Percentiles rank a stretch among this genome's conserved stretches.
Evolutionary conservation across 2,329 filamentous ascomycete species (phyloP).

Genomic region (Apiospora malaysiana): DNA sequence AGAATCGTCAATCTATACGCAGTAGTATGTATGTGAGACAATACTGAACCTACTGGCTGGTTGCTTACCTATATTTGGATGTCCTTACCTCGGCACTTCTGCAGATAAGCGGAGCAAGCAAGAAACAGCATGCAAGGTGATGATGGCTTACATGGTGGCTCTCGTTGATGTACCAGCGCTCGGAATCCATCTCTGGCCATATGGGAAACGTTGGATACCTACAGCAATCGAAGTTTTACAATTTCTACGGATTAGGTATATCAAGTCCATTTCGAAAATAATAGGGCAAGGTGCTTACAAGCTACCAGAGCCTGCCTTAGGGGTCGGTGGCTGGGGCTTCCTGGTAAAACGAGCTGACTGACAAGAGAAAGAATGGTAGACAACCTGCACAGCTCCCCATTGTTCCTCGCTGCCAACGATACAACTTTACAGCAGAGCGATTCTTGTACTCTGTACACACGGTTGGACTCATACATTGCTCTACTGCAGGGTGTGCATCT

Average conservation of each 20-base stretch:
- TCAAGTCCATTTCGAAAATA: not conserved
- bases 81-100: not conserved
- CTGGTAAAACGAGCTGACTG: not conserved
- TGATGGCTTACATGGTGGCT: not conserved
- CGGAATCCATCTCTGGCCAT: not conserved
- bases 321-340: not conserved
- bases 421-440: not conserved
- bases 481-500: not conserved
- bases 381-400: not conserved
- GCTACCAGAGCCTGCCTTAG: not conserved
- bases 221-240: no score
- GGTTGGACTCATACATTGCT: not conserved
- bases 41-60: not conserved
- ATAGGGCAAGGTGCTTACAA: not conserved
- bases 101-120: constrained; percentile 15
- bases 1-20: not conserved
- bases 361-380: not conserved
- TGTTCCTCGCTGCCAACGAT: not conserved
- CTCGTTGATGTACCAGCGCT: not conserved
- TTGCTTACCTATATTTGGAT: constrained; percentile 5
- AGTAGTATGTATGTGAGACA: constrained; percentile 1
- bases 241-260: not conserved
- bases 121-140: not conserved
- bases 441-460: not conserved
- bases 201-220: no score